Conservation (phyloP, 2,329 filamentous ascomycete genomes). For the Fusarium sp. region DNA sequence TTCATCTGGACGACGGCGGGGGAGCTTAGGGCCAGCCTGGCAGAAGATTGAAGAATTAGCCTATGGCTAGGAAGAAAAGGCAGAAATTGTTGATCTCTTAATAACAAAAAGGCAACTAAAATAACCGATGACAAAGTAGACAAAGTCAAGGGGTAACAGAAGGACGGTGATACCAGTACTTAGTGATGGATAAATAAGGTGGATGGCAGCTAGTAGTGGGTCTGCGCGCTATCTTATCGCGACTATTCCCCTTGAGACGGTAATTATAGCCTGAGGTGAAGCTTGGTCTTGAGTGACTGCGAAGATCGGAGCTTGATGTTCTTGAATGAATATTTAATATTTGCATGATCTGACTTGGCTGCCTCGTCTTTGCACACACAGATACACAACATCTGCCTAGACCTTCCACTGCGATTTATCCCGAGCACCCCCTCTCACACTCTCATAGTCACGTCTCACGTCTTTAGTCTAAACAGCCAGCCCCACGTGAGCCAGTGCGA, state of each 20-base stretch:
- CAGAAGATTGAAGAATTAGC: neutral
- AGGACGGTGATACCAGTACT: neutral
- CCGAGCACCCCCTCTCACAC: slow-evolving; percentile 12
- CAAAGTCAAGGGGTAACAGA: neutral
- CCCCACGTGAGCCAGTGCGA: slow-evolving; percentile 36
- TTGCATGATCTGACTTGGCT: neutral
- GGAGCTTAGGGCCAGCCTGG: slow-evolving; percentile 28
- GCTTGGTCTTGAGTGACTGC: neutral
- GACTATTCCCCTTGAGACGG: slow-evolving; percentile 27
- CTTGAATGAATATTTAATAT: slow-evolving; percentile 2
- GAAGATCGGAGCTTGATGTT: slow-evolving; percentile 15
- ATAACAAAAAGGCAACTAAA: neutral
- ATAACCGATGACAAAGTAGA: slow-evolving; percentile 13
- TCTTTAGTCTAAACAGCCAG: neutral
- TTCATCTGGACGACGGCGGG: slow-evolving; percentile 67
- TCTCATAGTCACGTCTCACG: slow-evolving; percentile 27
- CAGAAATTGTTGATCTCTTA: neutral
- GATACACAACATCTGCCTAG: neutral
- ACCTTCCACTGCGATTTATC: slow-evolving; percentile 5
- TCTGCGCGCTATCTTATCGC: slow-evolving; percentile 30
- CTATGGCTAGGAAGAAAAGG: neutral
- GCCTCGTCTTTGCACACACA: neutral
- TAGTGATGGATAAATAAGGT: slow-evolving; percentile 8
- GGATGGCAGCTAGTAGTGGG: slow-evolving; percentile 9
- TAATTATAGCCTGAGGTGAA: neutral